These are phyloP conservation scores for Apiotrichum domesticum DNA, from an alignment of 1,284 basidiomycete species.

Conservation along the genomic window DNA sequence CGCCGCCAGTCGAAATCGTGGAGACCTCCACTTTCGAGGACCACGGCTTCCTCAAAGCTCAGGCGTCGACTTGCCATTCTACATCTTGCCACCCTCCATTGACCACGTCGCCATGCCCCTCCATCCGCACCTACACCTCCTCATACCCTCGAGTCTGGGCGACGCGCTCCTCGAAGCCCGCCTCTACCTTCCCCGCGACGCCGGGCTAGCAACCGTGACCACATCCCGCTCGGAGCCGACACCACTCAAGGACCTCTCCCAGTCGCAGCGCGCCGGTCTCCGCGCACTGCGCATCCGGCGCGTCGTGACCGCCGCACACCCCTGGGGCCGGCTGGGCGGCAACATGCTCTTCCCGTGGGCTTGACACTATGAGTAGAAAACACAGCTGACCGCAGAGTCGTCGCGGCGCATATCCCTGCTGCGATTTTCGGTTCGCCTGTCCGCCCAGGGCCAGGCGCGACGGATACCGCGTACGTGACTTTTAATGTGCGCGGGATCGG, in stretches of 20 bases:
- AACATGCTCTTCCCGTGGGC: slow-evolving; percentile 38
- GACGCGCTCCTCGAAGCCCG: slow-evolving; percentile 29
- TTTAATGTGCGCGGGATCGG: slow-evolving; percentile 41
- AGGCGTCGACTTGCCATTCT: too few relatives aligned
- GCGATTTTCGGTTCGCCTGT: slow-evolving; percentile 11
- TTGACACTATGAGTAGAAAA: slow-evolving; percentile 6
- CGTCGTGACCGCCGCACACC: slow-evolving; percentile 37
- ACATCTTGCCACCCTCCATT: too few relatives aligned
- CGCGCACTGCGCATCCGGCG: too few relatives aligned
- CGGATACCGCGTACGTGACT: slow-evolving; percentile 26
- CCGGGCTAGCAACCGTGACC: too few relatives aligned
- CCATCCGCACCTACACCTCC: slow-evolving; percentile 29
- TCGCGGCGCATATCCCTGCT: slow-evolving; percentile 22
- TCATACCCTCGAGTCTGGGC: slow-evolving; percentile 22
- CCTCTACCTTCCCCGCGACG: slow-evolving; percentile 25
- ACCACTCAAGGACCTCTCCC: too few relatives aligned
- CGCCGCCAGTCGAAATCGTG: not conserved
- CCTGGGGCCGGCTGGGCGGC: slow-evolving; percentile 38
- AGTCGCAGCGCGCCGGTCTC: too few relatives aligned
- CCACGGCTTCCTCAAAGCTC: too few relatives aligned
- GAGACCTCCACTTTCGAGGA: not conserved
- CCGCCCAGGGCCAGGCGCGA: not conserved
- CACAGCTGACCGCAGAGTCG: slow-evolving; percentile 16
- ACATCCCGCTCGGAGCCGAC: too few relatives aligned
- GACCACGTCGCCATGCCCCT: slow-evolving; percentile 14